phyloP scores from a whole-genome alignment of 768 basidiomycete species.

The Xerocomus potaroensis region DNA sequence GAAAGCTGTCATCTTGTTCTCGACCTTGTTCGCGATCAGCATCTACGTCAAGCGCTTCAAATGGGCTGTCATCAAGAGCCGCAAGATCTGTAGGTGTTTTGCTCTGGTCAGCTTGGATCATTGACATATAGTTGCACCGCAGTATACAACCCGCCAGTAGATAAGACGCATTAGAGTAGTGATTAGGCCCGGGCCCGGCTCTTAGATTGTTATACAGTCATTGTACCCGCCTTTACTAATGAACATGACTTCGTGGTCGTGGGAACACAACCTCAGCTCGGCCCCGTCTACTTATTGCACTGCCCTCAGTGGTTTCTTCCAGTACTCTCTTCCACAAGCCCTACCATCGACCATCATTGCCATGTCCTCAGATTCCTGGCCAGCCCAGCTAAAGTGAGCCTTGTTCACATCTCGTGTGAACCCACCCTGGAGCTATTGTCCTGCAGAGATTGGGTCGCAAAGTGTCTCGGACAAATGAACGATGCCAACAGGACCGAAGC shows the following conservation, averaged over 20 bases:
- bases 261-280: background rate
- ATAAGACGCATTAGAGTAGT: constrained; percentile 30
- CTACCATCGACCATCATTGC: constrained; percentile 34
- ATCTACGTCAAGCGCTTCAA: constrained; percentile 95
- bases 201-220: constrained; percentile 25
- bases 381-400: constrained; percentile 69
- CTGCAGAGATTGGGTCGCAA: constrained; percentile 89
- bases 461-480: constrained; percentile 88
- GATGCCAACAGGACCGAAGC: constrained; percentile 84
- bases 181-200: constrained; percentile 3
- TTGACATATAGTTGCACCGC: constrained; percentile 6
- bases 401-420: background rate
- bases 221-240: constrained; percentile 24
- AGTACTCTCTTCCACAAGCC: background rate
- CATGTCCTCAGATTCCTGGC: constrained; percentile 81
- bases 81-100: constrained; percentile 74
- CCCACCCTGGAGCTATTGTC: constrained; percentile 4
- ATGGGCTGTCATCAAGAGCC: constrained; percentile 87
- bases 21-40: constrained; percentile 72
- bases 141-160: constrained; percentile 40
- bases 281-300: constrained; percentile 6
- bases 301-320: background rate
- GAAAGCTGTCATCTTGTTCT: constrained; percentile 93
- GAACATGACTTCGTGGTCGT: constrained; percentile 9
- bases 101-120: background rate